These are phyloP conservation scores for Pseudonitzschia multiseries DNA, from an alignment of 108 stramenopile species.

Conservation along the genomic window DNA sequence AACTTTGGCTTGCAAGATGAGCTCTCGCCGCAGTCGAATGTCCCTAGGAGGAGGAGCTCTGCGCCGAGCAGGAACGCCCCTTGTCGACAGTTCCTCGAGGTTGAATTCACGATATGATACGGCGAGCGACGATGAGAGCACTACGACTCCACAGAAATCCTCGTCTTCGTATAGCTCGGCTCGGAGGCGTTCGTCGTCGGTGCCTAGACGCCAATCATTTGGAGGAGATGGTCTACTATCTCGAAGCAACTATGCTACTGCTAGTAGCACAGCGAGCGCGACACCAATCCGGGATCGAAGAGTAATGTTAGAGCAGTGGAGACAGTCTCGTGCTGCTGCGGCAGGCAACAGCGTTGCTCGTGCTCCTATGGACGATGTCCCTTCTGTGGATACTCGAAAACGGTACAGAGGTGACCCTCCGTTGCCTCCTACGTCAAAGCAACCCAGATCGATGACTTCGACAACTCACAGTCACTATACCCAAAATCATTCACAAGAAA, in stretches of 20 bases:
- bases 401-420: conserved; percentile 25
- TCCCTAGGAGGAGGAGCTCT: conserved; percentile 32
- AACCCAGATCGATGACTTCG: conserved; percentile 1
- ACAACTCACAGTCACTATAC: conserved; percentile 16
- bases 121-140: background rate
- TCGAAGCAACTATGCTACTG: conserved; percentile 4
- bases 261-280: background rate
- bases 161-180: background rate
- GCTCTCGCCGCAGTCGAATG: conserved; percentile 29
- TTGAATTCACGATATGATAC: background rate
- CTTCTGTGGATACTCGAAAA: conserved; percentile 18
- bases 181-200: conserved; percentile 18
- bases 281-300: conserved; percentile 61
- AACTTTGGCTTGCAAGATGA: background rate
- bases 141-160: conserved; percentile 14
- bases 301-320: conserved; percentile 78
- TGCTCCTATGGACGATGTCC: conserved; percentile 1
- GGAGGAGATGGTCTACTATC: conserved; percentile 25
- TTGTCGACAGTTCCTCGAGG: conserved; percentile 10
- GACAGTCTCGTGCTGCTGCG: conserved; percentile 32
- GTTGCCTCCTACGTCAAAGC: conserved; percentile 16
- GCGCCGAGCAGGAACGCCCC: conserved; percentile 9
- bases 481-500: conserved; percentile 5
- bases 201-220: conserved; percentile 34
- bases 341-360: conserved; percentile 7